phyloP scores from a whole-genome alignment of 352 stramenopile species.

The Phytophthora crassamura region DNA sequence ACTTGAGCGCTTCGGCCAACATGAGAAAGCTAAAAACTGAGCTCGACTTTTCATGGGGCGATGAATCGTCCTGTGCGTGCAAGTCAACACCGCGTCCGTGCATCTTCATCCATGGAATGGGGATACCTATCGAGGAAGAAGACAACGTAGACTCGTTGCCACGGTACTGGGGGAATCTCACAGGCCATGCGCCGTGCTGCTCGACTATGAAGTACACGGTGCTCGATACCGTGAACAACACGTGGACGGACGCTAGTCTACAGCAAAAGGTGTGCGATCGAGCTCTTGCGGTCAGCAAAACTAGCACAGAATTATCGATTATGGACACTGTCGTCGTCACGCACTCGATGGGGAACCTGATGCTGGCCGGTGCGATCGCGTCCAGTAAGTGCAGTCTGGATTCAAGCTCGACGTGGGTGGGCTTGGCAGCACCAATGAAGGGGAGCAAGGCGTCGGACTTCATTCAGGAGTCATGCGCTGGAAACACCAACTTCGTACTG shows the following conservation, averaged over 20 bases:
- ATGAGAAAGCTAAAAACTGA: constrained; percentile 10
- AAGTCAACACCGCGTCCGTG: constrained; percentile 9
- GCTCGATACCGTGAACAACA: constrained; percentile 38
- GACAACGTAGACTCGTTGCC: constrained; percentile 12
- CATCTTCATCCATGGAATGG: constrained; percentile 31
- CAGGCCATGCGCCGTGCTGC: constrained; percentile 24
- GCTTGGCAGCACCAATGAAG: constrained; percentile 30
- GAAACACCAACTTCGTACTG: constrained; percentile 16
- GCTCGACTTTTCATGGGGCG: constrained; percentile 10
- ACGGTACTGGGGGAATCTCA: constrained; percentile 27
- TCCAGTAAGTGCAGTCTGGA: constrained; percentile 22
- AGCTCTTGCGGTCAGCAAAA: constrained; percentile 31
- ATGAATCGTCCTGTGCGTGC: constrained; percentile 15
- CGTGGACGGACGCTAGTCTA: constrained; percentile 31
- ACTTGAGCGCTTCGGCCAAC: background rate
- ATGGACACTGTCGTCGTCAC: constrained; percentile 29
- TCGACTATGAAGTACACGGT: constrained; percentile 32
- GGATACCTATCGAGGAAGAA: background rate
- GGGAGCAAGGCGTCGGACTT: constrained; percentile 32
- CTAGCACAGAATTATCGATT: constrained; percentile 13
- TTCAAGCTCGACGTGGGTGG: constrained; percentile 39
- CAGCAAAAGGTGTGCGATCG: constrained; percentile 43
- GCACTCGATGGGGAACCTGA: constrained; percentile 28
- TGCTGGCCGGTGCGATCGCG: constrained; percentile 32
- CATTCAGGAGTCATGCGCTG: constrained; percentile 19